Evolutionary conservation across 1,139 yeast species (phyloP).

Genomic region (Hemisphaericaspora xylanilytica): DNA sequence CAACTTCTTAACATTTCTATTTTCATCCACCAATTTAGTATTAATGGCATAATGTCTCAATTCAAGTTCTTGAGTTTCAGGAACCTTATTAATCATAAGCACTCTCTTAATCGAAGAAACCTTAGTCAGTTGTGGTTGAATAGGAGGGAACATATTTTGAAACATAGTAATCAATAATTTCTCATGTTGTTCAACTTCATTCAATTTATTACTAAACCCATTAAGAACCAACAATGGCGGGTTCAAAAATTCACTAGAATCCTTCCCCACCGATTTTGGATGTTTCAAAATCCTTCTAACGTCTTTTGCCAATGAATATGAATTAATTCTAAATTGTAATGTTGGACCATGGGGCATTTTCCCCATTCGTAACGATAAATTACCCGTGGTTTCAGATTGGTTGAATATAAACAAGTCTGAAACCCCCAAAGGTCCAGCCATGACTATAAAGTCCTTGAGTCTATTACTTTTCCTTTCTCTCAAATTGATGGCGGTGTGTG

Average conservation of each 20-base stretch:
- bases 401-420: conserved; percentile 84
- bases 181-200: conserved; percentile 63
- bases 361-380: conserved; percentile 77
- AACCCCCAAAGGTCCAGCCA: conserved; percentile 97
- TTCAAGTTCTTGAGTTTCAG: conserved; percentile 69
- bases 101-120: conserved; percentile 80
- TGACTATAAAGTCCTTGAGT: conserved; percentile 84
- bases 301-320: conserved; percentile 82
- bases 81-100: conserved; percentile 72
- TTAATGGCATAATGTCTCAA: conserved; percentile 89
- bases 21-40: conserved; percentile 82
- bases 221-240: conserved; percentile 93
- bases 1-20: conserved; percentile 74
- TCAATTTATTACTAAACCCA: conserved; percentile 63
- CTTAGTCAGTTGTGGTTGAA: conserved; percentile 75
- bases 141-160: conserved; percentile 95
- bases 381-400: conserved; percentile 75
- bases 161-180: conserved; percentile 84
- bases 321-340: conserved; percentile 71
- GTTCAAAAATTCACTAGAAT: conserved; percentile 58
- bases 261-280: conserved; percentile 68
- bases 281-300: conserved; percentile 63
- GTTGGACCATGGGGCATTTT: conserved; percentile 96
- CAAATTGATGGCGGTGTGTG: conserved; percentile 89
- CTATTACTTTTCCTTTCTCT: conserved; percentile 84